Evolutionary conservation across 768 basidiomycete species (phyloP).

Genomic region (Auricularia auricula-judae): DNA sequence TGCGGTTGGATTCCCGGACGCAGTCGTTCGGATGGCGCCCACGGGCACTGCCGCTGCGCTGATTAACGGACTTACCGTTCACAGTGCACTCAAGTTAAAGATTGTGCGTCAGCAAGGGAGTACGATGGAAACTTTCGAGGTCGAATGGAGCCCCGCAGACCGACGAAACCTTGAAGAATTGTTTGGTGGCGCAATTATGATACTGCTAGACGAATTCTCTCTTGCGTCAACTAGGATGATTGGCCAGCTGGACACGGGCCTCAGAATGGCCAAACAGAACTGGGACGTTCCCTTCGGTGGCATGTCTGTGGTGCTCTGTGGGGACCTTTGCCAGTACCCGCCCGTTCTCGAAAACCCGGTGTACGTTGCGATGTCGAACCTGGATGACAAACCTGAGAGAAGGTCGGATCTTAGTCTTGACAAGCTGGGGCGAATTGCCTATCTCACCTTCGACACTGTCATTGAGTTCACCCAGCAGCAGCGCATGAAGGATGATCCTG

Average conservation of each 20-base stretch:
- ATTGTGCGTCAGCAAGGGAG: conserved; percentile 9
- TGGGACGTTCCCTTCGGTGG: conserved; percentile 20
- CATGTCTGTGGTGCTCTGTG: no score
- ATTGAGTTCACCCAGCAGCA: conserved; percentile 13
- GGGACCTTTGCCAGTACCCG: conserved; percentile 24
- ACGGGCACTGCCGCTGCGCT: conserved; percentile 21
- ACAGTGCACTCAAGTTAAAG: conserved; percentile 16
- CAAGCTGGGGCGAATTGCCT: conserved; percentile 8
- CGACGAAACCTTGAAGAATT: conserved; percentile 11
- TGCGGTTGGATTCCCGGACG: conserved; percentile 12
- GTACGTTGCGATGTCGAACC: conserved; percentile 14
- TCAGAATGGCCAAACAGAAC: conserved; percentile 16
- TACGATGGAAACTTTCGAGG: conserved; percentile 4
- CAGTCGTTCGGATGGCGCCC: conserved; percentile 18
- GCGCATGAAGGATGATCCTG: conserved; percentile 15
- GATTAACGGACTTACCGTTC: conserved; percentile 21
- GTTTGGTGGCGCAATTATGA: conserved; percentile 16
- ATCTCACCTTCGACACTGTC: conserved; percentile 10
- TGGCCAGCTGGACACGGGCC: conserved; percentile 18
- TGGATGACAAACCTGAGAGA: neutral
- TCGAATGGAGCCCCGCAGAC: conserved; percentile 10
- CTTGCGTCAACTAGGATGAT: conserved; percentile 15
- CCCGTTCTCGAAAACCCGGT: conserved; percentile 20
- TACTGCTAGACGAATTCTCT: conserved; percentile 24
- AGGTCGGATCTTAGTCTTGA: neutral